Evolutionary conservation across 176 grass and related monocot genomes (phyloP).

Genomic region (Zizania latifolia): DNA sequence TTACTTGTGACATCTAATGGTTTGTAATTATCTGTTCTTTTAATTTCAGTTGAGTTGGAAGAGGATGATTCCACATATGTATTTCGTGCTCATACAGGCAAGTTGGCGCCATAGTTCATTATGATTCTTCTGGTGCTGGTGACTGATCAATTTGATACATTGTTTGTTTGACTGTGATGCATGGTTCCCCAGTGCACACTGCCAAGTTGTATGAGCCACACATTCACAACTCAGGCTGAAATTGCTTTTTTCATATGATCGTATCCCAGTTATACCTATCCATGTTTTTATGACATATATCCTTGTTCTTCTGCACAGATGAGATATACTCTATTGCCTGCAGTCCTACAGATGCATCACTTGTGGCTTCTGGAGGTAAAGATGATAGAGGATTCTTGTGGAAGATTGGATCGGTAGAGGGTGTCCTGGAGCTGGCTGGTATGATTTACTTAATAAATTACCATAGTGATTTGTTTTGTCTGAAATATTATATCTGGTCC

Average conservation of each 20-base stretch:
- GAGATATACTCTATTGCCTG: conserved; percentile 70
- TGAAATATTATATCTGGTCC: background rate
- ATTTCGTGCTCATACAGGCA: conserved; percentile 54
- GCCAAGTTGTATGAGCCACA: background rate
- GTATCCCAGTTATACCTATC: conserved; percentile 7
- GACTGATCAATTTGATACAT: background rate
- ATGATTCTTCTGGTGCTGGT: background rate
- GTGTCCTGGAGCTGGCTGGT: conserved; percentile 54
- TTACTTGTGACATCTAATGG: background rate
- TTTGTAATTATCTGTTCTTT: conserved; percentile 3
- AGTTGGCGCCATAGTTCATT: background rate
- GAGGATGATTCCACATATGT: conserved; percentile 36
- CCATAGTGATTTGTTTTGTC: background rate
- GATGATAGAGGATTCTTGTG: conserved; percentile 90
- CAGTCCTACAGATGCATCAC: conserved; percentile 63
- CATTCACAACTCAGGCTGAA: background rate
- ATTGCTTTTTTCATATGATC: background rate
- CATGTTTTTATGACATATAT: background rate
- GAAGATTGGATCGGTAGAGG: conserved; percentile 68
- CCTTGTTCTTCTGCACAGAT: conserved; percentile 37
- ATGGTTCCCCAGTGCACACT: background rate
- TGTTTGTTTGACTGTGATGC: background rate
- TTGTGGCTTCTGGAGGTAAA: conserved; percentile 82
- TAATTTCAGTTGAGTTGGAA: conserved; percentile 15
- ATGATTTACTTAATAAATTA: background rate